Conservation (phyloP, 805 yeast species). For the Suhomyces sp. region DNA sequence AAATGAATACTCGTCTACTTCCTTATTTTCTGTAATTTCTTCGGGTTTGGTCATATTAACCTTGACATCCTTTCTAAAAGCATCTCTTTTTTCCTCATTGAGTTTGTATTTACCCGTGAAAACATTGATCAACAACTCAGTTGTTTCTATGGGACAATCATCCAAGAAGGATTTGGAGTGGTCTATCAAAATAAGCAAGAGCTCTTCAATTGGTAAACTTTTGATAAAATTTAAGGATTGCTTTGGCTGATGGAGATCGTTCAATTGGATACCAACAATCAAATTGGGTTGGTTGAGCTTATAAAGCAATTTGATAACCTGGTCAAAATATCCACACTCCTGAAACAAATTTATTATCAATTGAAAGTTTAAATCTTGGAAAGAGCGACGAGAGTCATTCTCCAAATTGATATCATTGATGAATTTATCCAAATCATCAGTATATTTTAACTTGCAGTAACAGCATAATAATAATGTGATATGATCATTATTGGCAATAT, state of each 20-base stretch:
- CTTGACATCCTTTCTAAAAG: conserved; percentile 4
- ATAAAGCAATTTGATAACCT: conserved; percentile 70
- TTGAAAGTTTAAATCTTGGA: conserved; percentile 60
- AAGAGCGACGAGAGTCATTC: conserved; percentile 12
- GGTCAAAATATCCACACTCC: conserved; percentile 63
- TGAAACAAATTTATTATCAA: conserved; percentile 67
- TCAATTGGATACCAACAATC: conserved; percentile 73
- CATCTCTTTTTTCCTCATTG: conserved; percentile 11
- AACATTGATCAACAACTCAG: conserved; percentile 76
- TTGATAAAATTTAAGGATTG: conserved; percentile 64
- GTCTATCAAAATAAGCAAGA: conserved; percentile 66
- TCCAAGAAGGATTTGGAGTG: conserved; percentile 67
- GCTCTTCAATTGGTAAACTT: conserved; percentile 72
- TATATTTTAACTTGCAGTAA: conserved; percentile 70
- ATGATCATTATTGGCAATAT: conserved; percentile 72
- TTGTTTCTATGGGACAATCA: conserved; percentile 72
- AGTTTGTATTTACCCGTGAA: conserved; percentile 84
- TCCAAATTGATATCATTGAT: conserved; percentile 41
- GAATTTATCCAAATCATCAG: conserved; percentile 56
- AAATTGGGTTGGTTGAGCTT: conserved; percentile 69
- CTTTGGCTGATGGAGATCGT: conserved; percentile 60
- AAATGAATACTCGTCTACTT: conserved; percentile 10
- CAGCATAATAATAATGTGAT: conserved; percentile 76
- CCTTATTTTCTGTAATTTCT: conserved; percentile 10
- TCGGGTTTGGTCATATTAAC: conserved; percentile 9